Conservation (phyloP, 2,329 filamentous ascomycete genomes). For the Sarocladium strictum region DNA sequence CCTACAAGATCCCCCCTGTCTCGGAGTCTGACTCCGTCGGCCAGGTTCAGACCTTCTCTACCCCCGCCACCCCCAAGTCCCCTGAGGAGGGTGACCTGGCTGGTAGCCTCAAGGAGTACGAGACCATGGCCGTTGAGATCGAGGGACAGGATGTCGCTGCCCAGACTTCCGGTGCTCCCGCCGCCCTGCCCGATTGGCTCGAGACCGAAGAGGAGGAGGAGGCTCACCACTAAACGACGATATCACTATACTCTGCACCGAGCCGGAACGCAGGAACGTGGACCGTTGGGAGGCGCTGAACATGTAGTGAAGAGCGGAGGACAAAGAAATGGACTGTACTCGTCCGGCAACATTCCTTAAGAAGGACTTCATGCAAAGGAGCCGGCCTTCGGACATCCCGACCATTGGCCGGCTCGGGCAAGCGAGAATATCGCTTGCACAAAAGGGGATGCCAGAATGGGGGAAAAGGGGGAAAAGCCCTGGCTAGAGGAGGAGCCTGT, state of each 20-base stretch:
- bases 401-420: neutral
- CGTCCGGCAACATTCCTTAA: neutral
- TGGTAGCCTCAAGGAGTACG: constrained; percentile 88
- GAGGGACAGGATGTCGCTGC: constrained; percentile 71
- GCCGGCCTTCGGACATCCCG: neutral
- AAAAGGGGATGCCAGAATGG: neutral
- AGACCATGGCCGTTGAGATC: constrained; percentile 87
- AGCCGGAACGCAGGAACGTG: neutral
- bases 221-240: constrained; percentile 40
- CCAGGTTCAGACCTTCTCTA: constrained; percentile 80
- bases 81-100: constrained; percentile 94
- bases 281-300: neutral
- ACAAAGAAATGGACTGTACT: neutral
- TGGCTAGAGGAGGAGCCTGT: constrained; percentile 8
- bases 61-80: constrained; percentile 75
- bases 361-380: neutral
- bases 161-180: constrained; percentile 51
- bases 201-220: constrained; percentile 68
- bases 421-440: neutral
- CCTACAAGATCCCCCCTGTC: constrained; percentile 80
- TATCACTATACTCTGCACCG: neutral
- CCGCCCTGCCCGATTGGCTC: constrained; percentile 67
- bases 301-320: neutral
- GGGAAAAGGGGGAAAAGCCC: neutral
- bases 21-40: constrained; percentile 85